Base-by-base conservation (phyloP, 2,329 filamentous ascomycete species). In the Talaromyces verruculosus region DNA sequence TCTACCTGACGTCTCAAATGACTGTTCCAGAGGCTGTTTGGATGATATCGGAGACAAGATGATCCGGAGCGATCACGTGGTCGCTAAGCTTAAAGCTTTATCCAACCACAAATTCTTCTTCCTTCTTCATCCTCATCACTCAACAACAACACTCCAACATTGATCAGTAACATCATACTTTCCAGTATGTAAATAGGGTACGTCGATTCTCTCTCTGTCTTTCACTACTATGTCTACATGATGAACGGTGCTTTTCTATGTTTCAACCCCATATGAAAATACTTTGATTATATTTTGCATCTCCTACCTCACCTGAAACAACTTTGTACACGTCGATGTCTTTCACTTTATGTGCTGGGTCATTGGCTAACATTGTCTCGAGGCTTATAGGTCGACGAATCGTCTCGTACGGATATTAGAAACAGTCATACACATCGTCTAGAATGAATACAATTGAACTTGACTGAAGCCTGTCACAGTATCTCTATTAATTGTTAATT, bases 181-280 rank as follows among this genome's bases (percentile, higher is more conserved):
- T 22, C 22, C 22, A 22, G 22, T 22, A 22, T 22, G 22, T 22
- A 22, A 22, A 22, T 22, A 22, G 2, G 22, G 22, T 60, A 60
- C 19, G 57, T 57, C 3, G 2, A 35, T 15, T 22, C 7, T 43
- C 13, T n/a, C 1, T 5, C 0, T 11, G 2, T 5, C 30, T n/a
- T 6, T 5, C 13, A 15, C 7, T 43, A 7, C 22, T 3, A 28
- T 43, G 13, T 19, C 28, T 57, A 47, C 35, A 72, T 75, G 74
- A 76, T 76, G 74, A 74, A 74, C 72, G 72, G 73, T 77, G 74
- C 74, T 69, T 69, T 72, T 69, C 70, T 75, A 75, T 77, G 74
- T 77, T 77, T 77, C 75, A 77, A 77, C 74, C 75, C 74, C 75
- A 77, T 76, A 72, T 77, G 72, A 76, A 63, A 72, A 69, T 68